Evolutionary conservation across 257 asterid genomes (phyloP), one percentile per base, ranked within the genome.

Genomic region (Henckelia pumila): DNA sequence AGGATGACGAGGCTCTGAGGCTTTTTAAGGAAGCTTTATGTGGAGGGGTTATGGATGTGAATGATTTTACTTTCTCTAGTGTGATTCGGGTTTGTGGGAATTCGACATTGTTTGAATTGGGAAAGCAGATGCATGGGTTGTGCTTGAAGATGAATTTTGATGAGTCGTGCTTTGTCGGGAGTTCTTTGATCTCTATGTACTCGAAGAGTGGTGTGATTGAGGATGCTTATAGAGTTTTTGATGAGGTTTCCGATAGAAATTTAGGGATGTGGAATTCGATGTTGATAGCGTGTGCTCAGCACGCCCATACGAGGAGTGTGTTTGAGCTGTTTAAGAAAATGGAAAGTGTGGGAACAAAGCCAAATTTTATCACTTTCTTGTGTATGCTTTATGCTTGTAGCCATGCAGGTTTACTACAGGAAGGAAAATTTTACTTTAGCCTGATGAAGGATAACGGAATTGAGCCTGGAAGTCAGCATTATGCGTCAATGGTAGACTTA

Each of bases 401-500:
- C 68, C 97, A 92, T 40, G 83, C 94, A 0, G 96, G 98, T 70
- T 76, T 88, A 55, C 83, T 83, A 64, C 50, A 64, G 37, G 89
- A 86, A 73, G 97, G 97, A 11, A 85, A 80, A 70, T 65, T 77
- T 60, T 86, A 84, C 67, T 89, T 93, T 26, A 63, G 30, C 50
- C 70, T 78, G 77, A 93, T 93, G 98, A 82, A 81, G 77, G 85
- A 80, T 7, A 66, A 75, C 5, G 80, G 83, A 8, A 77, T 88
- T 57, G 87, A 88, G 70, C 92, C 96, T 0, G 86, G 82, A 63
- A 76, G 86, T 76, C 90, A 86, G 80, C 98, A 93, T 79, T 93
- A 85, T 70, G 88, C 97, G 49, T 78, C 95, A 14, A 84, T 93
- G 90, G 97, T 89, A 40, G 97, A 90, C 78, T 81, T 91, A 79